Percentiles rank a stretch among this genome's conserved stretches.
phyloP scores from a whole-genome alignment of 2,329 filamentous ascomycete species.

The Apiospora aurea region DNA sequence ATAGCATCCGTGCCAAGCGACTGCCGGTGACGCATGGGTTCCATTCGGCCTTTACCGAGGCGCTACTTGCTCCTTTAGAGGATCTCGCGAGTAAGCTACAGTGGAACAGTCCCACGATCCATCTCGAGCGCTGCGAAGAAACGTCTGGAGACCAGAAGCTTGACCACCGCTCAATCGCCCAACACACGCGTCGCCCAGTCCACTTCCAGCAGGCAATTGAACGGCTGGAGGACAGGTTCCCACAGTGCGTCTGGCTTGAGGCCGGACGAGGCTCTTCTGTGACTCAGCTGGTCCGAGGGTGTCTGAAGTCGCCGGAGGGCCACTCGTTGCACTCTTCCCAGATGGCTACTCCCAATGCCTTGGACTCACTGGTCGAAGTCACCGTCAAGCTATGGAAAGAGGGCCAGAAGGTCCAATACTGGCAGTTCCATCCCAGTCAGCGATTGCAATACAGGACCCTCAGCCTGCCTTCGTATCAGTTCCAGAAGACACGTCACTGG shows the following conservation, averaged over 20 bases:
- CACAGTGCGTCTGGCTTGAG: constrained; percentile 29
- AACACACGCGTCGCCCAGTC: constrained; percentile 31
- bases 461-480: constrained; percentile 40
- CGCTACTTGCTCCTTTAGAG: constrained; percentile 17
- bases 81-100: constrained; percentile 22
- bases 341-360: not conserved
- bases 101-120: constrained; percentile 27
- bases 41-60: constrained; percentile 31
- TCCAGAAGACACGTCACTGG: constrained; percentile 39
- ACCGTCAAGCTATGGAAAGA: constrained; percentile 23
- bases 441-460: constrained; percentile 26
- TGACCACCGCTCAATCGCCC: constrained; percentile 18
- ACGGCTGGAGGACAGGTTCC: constrained; percentile 25
- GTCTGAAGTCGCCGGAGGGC: not conserved
- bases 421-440: constrained; percentile 35
- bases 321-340: constrained; percentile 19
- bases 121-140: constrained; percentile 26
- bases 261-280: constrained; percentile 31
- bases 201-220: constrained; percentile 31
- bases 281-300: constrained; percentile 25
- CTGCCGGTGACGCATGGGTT: constrained; percentile 30
- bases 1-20: constrained; percentile 27
- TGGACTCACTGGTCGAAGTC: not conserved
- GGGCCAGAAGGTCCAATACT: constrained; percentile 31
- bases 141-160: not conserved